Evolutionary conservation across 1,284 basidiomycete genomes (phyloP).

Genomic region (Heterobasidion parviporum): DNA sequence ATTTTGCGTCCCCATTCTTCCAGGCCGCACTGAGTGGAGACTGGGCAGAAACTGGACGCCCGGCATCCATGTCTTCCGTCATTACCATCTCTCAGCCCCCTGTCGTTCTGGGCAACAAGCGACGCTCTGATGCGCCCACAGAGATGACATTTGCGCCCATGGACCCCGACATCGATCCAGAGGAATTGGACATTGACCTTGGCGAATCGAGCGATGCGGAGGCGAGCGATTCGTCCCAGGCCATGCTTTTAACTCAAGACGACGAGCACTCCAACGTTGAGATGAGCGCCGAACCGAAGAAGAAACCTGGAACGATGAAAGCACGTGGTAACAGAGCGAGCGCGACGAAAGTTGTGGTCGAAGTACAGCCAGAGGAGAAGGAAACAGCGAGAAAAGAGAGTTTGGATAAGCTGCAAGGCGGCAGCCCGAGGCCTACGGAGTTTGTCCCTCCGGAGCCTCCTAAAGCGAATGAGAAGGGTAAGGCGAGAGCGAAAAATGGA

Average conservation of each 20-base stretch:
- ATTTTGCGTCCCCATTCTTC: slow-evolving; percentile 82
- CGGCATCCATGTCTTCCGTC: slow-evolving; percentile 67
- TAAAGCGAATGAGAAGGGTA: slow-evolving; percentile 2
- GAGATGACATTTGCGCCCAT: slow-evolving; percentile 52
- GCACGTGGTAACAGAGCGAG: not conserved
- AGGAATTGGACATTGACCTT: slow-evolving; percentile 30
- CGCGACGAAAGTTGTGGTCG: not conserved
- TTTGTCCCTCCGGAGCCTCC: slow-evolving; percentile 1
- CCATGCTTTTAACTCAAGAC: not conserved
- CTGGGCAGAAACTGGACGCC: slow-evolving; percentile 67
- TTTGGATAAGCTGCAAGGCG: slow-evolving; percentile 23
- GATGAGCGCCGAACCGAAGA: not conserved
- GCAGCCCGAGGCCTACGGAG: slow-evolving; percentile 10
- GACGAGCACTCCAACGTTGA: not conserved
- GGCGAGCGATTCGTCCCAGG: slow-evolving; percentile 16
- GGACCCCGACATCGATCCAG: slow-evolving; percentile 40
- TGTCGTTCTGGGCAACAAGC: slow-evolving; percentile 38
- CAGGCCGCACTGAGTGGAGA: slow-evolving; percentile 75
- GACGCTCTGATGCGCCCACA: slow-evolving; percentile 28
- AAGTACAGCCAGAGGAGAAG: slow-evolving; percentile 18
- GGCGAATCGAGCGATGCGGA: slow-evolving; percentile 25
- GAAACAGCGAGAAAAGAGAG: slow-evolving; percentile 23
- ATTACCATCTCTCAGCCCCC: slow-evolving; percentile 75
- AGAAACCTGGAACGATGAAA: not conserved
- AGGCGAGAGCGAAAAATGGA: slow-evolving; percentile 5